A percentile compares a stretch with the other conserved stretches of the same genome.
phyloP scores from a whole-genome alignment of 73 alveolate species.

The Durusdinium trenchii region DNA sequence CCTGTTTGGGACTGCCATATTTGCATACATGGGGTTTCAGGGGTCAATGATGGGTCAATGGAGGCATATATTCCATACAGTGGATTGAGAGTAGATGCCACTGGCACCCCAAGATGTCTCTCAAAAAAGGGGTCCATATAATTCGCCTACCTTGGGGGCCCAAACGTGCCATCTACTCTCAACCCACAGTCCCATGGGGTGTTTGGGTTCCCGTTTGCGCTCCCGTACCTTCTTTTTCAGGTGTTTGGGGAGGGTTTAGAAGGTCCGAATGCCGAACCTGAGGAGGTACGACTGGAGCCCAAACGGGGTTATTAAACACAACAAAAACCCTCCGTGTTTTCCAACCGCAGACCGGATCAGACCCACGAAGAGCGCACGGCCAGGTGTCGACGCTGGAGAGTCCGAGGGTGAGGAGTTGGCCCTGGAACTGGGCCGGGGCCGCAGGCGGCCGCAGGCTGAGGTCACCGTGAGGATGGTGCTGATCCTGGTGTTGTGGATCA shows the following conservation, averaged over 20 bases:
- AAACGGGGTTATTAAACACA: background rate
- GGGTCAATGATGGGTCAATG: background rate
- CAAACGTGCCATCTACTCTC: too few relatives aligned
- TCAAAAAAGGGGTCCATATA: background rate
- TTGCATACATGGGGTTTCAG: background rate
- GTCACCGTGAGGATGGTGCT: too few relatives aligned
- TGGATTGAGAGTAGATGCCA: too few relatives aligned
- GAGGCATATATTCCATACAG: too few relatives aligned
- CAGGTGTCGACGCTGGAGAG: background rate
- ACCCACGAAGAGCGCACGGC: background rate
- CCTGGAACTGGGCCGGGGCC: background rate
- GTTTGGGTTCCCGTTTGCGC: background rate
- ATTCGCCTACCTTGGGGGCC: background rate
- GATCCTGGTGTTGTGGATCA: background rate
- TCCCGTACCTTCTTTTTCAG: background rate
- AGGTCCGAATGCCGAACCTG: too few relatives aligned
- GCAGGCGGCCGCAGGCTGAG: too few relatives aligned
- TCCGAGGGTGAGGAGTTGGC: background rate
- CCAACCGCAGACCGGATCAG: background rate
- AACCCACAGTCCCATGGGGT: background rate
- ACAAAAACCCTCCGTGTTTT: background rate
- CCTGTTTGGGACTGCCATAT: background rate
- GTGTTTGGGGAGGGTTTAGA: too few relatives aligned
- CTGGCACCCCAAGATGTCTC: too few relatives aligned
- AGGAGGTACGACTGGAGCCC: too few relatives aligned